Conservation (phyloP, 352 stramenopile species). For the Aphanomyces euteiches region DNA sequence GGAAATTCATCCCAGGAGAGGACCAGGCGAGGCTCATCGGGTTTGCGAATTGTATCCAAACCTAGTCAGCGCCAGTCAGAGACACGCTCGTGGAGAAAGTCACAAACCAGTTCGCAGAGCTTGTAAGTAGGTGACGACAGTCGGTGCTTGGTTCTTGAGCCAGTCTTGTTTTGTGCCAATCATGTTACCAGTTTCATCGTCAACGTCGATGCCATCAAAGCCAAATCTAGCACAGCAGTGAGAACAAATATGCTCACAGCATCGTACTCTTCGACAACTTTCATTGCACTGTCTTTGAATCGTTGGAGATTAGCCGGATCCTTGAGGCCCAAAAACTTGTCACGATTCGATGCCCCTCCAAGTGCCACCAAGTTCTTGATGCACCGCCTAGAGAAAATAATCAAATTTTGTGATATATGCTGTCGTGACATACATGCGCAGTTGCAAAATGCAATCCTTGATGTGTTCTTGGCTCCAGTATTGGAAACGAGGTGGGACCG, state of each 20-base stretch:
- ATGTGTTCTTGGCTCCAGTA: slow-evolving; percentile 6
- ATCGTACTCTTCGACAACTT: slow-evolving; percentile 20
- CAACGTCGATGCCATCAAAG: slow-evolving; percentile 71
- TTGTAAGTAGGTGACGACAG: slow-evolving; percentile 2
- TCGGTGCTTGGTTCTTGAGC: slow-evolving; percentile 11
- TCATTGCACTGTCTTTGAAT: neutral
- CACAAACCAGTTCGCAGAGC: slow-evolving; percentile 9
- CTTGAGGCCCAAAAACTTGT: slow-evolving; percentile 1
- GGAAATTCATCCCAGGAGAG: slow-evolving; percentile 26
- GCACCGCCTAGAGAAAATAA: neutral
- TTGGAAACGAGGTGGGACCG: neutral
- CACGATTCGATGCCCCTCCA: neutral
- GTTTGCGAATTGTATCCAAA: slow-evolving; percentile 19
- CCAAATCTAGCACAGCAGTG: slow-evolving; percentile 36
- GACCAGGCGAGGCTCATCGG: slow-evolving; percentile 9
- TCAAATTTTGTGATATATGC: neutral
- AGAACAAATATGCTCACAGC: neutral
- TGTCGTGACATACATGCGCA: slow-evolving; percentile 11
- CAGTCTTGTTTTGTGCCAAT: slow-evolving; percentile 11
- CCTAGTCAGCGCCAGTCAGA: neutral
- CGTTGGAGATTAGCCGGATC: neutral
- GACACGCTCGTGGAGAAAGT: neutral
- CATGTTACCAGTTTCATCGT: slow-evolving; percentile 61
- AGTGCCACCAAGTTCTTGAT: slow-evolving; percentile 16
- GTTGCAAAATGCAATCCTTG: slow-evolving; percentile 5